Conservation (phyloP, 768 basidiomycete genomes). For the Suillus discolor region DNA sequence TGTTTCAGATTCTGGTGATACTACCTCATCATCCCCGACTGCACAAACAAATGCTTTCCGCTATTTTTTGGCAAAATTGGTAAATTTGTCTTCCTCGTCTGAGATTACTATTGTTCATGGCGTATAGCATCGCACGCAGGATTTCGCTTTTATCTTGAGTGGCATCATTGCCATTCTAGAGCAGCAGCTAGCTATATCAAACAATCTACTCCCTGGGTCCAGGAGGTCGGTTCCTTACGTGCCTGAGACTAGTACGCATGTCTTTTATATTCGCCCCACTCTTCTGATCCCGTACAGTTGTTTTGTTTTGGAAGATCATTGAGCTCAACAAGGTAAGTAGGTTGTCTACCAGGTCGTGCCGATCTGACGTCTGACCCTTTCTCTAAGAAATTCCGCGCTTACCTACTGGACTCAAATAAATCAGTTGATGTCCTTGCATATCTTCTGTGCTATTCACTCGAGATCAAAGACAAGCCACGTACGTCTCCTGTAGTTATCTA, state of each 20-base stretch:
- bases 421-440: conserved; percentile 77
- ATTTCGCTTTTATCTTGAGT: conserved; percentile 81
- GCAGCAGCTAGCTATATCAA: conserved; percentile 74
- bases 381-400: conserved; percentile 87
- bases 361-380: conserved; percentile 8
- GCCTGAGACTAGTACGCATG: conserved; percentile 73
- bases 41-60: conserved; percentile 84
- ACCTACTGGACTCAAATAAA: conserved; percentile 79
- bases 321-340: conserved; percentile 84
- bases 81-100: conserved; percentile 26
- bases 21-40: conserved; percentile 49
- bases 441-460: conserved; percentile 78
- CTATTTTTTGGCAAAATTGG: conserved; percentile 90
- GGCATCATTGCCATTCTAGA: conserved; percentile 71
- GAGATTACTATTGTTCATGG: conserved; percentile 14
- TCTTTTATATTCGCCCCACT: conserved; percentile 1
- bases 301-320: conserved; percentile 88
- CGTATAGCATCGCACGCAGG: conserved; percentile 81
- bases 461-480: conserved; percentile 95
- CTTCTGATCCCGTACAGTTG: conserved; percentile 47
- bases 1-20: conserved; percentile 44
- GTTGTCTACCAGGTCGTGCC: neutral
- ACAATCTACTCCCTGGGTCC: conserved; percentile 84
- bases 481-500: conserved; percentile 27
- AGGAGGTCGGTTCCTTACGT: conserved; percentile 80